Percentiles rank a stretch among this genome's conserved stretches.
Evolutionary conservation across 2,329 filamentous ascomycete genomes (phyloP).

Genomic region (Fusarium vanettenii): DNA sequence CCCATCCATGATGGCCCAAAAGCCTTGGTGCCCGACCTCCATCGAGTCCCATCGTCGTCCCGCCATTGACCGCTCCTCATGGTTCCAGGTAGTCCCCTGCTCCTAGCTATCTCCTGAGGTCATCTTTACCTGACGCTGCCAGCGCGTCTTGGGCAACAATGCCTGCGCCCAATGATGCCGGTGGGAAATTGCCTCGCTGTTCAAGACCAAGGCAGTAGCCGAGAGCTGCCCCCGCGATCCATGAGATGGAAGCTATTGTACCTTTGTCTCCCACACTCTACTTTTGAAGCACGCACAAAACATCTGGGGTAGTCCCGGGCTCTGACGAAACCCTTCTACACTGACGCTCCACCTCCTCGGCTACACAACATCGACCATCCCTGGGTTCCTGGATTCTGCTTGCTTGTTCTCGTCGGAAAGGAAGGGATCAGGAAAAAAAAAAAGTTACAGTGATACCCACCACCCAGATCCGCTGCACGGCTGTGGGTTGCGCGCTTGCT

Average conservation of each 20-base stretch:
- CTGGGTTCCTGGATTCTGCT: constrained; percentile 6
- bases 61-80: constrained; percentile 49
- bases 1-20: constrained; percentile 10
- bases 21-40: constrained; percentile 45
- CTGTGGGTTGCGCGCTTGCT: constrained; percentile 37
- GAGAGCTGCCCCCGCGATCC: constrained; percentile 26
- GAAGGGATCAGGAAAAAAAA: constrained; percentile 2
- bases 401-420: not conserved
- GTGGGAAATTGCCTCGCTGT: constrained; percentile 34
- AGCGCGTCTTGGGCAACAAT: constrained; percentile 50
- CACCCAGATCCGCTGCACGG: constrained; percentile 34
- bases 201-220: constrained; percentile 29
- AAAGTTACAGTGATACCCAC: constrained; percentile 27
- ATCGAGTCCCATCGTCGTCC: constrained; percentile 33
- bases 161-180: constrained; percentile 48
- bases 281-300: constrained; percentile 25
- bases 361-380: constrained; percentile 29
- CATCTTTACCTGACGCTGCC: constrained; percentile 45
- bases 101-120: constrained; percentile 43
- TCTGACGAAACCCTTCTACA: constrained; percentile 25
- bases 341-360: constrained; percentile 24
- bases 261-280: constrained; percentile 10
- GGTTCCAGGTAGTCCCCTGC: constrained; percentile 50
- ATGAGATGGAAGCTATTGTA: constrained; percentile 16
- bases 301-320: constrained; percentile 46